Base-by-base conservation (phyloP, 2,329 filamentous ascomycete species). In the Alternaria longipes region DNA sequence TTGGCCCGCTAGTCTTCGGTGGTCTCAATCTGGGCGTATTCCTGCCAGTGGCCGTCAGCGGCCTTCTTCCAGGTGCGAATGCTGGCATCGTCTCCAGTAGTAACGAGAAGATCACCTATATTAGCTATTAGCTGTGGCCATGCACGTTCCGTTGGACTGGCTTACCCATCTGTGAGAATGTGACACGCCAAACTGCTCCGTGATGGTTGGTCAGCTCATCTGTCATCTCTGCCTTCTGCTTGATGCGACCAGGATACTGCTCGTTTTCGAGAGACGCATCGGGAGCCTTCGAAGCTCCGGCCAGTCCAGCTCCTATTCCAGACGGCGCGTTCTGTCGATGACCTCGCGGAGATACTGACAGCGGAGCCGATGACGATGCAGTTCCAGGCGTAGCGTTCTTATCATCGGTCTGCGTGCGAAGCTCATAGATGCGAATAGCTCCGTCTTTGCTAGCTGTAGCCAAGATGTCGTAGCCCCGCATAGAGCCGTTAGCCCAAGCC, bases 361-460 rank as follows among this genome's bases (percentile, higher is more conserved):
- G 42, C 14, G 36, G 32, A 22, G 41, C 54, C 16, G 54, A 40
- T 18, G 49, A 61, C 11, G 75, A 70, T 22, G 75, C 72, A 5
- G 59, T 54, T 45, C 69, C 49, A n/a, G 65, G 54, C 12, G 67
- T 51, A 3, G 76, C 72, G 2, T 60, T 58, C 67, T 73, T 77
- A 77, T 85, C 69, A 81, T 85, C 62, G 78, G 81, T 63, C 73
- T 80, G 64, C 70, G 90, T 91, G 36, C 89, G 87, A 18, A 97
- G 78, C 70, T 94, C 89, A 74, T 96, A 97, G n/a, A 99, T 90
- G 41, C 94, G 87, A 41, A 97, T 89, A 69, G 89, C 90, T 3
- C 95, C 94, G 75, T 99, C 95, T 78, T 96, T 96, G 75, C 92
- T 95, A 3, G 93, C 94, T 6, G 94, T 96, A 3, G 94, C 95